Evolutionary conservation across 129 eudicot species (phyloP).

Genomic region (Smallanthus sonchifolius): DNA sequence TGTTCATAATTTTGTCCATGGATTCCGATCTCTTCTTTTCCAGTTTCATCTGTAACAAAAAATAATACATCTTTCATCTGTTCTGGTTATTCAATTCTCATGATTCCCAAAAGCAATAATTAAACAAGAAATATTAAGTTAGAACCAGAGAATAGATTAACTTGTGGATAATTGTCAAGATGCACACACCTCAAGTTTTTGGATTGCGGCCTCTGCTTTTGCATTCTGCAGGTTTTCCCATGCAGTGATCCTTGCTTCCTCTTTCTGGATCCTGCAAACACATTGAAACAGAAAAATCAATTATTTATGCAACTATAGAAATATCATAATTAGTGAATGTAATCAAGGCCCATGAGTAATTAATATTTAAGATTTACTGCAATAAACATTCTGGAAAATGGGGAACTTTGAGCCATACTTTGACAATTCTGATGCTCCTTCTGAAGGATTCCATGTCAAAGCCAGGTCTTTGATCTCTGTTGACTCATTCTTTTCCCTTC

Average conservation of each 20-base stretch:
- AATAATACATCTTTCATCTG: not conserved
- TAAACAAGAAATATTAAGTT: not conserved
- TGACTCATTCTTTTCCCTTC: slow-evolving; percentile 29
- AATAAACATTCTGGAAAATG: not conserved
- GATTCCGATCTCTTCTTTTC: slow-evolving; percentile 79
- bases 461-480: slow-evolving; percentile 31
- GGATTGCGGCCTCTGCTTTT: slow-evolving; percentile 84
- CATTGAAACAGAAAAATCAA: slow-evolving; percentile 2
- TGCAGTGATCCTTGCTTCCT: slow-evolving; percentile 83
- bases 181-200: slow-evolving; percentile 71
- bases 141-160: not conserved
- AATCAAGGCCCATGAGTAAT: not conserved
- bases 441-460: slow-evolving; percentile 44
- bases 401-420: slow-evolving; percentile 43
- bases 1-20: slow-evolving; percentile 72
- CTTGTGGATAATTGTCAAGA: not conserved
- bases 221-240: slow-evolving; percentile 98
- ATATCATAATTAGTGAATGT: not conserved
- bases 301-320: not conserved
- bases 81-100: not conserved
- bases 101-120: not conserved
- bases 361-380: not conserved
- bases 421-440: slow-evolving; percentile 44
- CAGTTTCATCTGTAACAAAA: slow-evolving; percentile 56
- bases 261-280: slow-evolving; percentile 55